Base-by-base conservation (phyloP, 331 rosid species). In the Dryas integrifolia region DNA sequence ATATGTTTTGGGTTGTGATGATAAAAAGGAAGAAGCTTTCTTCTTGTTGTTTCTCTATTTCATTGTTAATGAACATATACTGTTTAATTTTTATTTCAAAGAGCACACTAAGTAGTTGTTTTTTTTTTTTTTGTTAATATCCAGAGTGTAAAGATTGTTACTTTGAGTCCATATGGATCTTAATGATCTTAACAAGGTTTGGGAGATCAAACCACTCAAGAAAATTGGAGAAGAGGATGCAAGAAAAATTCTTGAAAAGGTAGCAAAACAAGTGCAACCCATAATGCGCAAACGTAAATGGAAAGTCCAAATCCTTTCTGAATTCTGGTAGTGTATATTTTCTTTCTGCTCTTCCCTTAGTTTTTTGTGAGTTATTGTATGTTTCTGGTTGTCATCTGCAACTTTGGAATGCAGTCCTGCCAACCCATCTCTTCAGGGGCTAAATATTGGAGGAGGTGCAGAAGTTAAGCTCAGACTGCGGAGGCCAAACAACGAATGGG, bases 171-270 rank as follows among this genome's bases (percentile, higher is more conserved):
- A 48, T 35, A 85, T 87, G 89, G 83, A 85, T 71, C 89, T 87
- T 26, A 85, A 81, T 72, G 89, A 87, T 82, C 92, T 85, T 35
- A 81, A 85, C 72, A 86, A 86, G 85, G 89, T 86, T 24, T 83
- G 89, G 89, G 87, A 80, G 76, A 76, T 85, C 26, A 85, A 81
- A 41, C 81, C 87, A 7, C 82, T 87, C 7, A 85, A 82, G 65
- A 85, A 74, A 81, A 82, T 80, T 67, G 89, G 89, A 49, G 87
- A 87, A 74, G 83, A 85, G 48, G 92, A 87, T 46, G 89, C 92
- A 9, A 65, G 82, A 65, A 77, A 67, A 53, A 79, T 85, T 76
- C 92, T 87, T 58, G 78, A 85, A 41, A 78, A 56, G 64, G 70
- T 82, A 12, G 86, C 87, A 6, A 87, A 82, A 69, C 92, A 80